A percentile compares a stretch with the other conserved stretches of the same genome.
phyloP scores from a whole-genome alignment of 2,329 filamentous ascomycete species.

The Colletotrichum truncatum region DNA sequence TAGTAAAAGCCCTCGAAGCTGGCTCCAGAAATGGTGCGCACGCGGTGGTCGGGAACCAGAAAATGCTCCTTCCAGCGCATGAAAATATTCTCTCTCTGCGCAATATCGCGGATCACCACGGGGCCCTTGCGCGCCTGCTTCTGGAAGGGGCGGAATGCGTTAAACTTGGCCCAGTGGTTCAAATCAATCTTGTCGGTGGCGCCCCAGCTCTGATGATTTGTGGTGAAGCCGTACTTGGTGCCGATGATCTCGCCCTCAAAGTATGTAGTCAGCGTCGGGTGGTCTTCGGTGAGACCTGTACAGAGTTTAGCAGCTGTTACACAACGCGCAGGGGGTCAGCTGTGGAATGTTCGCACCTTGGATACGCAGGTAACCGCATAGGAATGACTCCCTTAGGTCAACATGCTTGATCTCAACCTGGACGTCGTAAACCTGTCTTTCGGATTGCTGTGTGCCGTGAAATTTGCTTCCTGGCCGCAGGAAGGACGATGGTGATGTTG shows the following conservation, averaged over 20 bases:
- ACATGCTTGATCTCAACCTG: conserved; percentile 98
- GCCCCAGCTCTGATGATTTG: conserved; percentile 89
- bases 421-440: conserved; percentile 92
- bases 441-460: conserved; percentile 89
- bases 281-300: conserved; percentile 89
- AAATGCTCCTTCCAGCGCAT: conserved; percentile 99
- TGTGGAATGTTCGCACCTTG: conserved; percentile 71
- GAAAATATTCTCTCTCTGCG: conserved; percentile 88
- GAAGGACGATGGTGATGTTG: conserved; percentile 85
- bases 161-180: conserved; percentile 92
- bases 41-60: conserved; percentile 91
- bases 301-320: conserved; percentile 10
- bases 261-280: conserved; percentile 96
- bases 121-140: conserved; percentile 67
- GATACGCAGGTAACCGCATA: conserved; percentile 95
- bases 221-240: conserved; percentile 92
- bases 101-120: conserved; percentile 71
- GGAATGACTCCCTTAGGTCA: conserved; percentile 90
- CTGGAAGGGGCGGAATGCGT: conserved; percentile 80
- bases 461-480: conserved; percentile 90
- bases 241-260: conserved; percentile 99
- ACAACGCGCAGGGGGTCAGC: conserved; percentile 28
- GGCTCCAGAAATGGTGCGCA: conserved; percentile 89
- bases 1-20: conserved; percentile 99
- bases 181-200: conserved; percentile 91